Base-by-base conservation (phyloP, 2,329 filamentous ascomycete genomes). In the Neonectria faginata region DNA sequence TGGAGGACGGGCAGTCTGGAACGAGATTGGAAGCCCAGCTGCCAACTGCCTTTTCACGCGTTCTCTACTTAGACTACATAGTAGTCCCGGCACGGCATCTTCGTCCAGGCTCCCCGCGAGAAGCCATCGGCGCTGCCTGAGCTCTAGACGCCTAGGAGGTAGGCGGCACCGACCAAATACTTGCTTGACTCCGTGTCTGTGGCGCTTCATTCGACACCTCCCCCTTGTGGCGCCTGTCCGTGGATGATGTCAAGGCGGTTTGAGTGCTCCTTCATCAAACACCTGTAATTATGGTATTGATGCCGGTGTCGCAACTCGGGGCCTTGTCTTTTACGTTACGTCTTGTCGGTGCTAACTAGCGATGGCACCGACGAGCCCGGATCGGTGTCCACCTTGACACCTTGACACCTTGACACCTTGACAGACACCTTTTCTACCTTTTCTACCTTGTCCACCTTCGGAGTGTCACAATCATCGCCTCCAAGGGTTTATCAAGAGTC, bases 391-490 rank as follows among this genome's bases (percentile, higher is more conserved):
- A 56, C 58, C 33, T 33, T 5, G 41, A 42, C 22, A 54, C 50
- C 31, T 52, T 50, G 31, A 42, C 20, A 44, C 62, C 41, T 29
- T 53, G 44, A 22, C 41, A 57, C 60, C 48, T 41, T 27, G 39
- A 18, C 12, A 44, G 39, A 18, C 9, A 44, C 63, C 48, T 29
- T 56, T 39, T 20, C 27, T 33, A 52, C 60, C 50, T 41, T 29
- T 36, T 29, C 25, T 3, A 25, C 25, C 50, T 42, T 33, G 29
- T 27, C 22, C 36, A 54, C 12, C 59, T 62, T 20, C 14, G 45
- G 25, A 48, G 42, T 56, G 59, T 62, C 58, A 55, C 67, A 64
- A 60, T 67, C 70, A 52, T 72, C 70, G 20, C 71, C 67, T 64
- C 52, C 27, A 53, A 61, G 52, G 59, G 51, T 55, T 31, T 42